phyloP scores from a whole-genome alignment of 345 rosid species.

The Fremontodendron californicum region DNA sequence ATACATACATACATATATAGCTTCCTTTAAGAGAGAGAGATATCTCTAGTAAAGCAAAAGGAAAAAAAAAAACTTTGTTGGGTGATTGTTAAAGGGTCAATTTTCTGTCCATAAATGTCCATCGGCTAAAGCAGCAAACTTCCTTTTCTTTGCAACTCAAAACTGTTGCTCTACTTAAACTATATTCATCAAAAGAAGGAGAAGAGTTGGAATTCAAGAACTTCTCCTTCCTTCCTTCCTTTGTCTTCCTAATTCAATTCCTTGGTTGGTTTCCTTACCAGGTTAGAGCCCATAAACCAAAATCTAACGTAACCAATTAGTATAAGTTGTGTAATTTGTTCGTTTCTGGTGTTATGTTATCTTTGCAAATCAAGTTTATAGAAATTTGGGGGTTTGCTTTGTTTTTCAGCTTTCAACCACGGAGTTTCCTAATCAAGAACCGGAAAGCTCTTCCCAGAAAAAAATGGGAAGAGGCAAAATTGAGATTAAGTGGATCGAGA shows the following conservation, averaged over 20 bases:
- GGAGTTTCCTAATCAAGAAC: constrained; percentile 51
- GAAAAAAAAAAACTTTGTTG: constrained; percentile 14
- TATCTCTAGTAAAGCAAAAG: not conserved
- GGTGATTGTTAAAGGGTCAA: constrained; percentile 41
- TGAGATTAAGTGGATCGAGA: constrained; percentile 78
- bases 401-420: constrained; percentile 30
- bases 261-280: constrained; percentile 17
- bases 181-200: constrained; percentile 16
- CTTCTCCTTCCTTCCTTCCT: not conserved
- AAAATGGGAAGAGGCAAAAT: constrained; percentile 75
- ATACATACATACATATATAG: not conserved
- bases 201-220: constrained; percentile 16
- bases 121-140: constrained; percentile 31
- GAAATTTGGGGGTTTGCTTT: not conserved
- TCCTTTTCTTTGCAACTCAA: constrained; percentile 46
- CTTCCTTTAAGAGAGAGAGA: not conserved
- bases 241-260: not conserved
- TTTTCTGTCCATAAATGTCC: constrained; percentile 36
- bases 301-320: not conserved
- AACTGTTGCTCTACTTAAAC: constrained; percentile 4
- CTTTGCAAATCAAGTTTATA: not conserved
- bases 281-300: constrained; percentile 18
- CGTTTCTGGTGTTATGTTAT: not conserved
- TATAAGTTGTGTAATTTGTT: not conserved
- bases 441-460: constrained; percentile 49